phyloP scores from a whole-genome alignment of 2,329 filamentous ascomycete genomes.

The Aciculosporium take region DNA sequence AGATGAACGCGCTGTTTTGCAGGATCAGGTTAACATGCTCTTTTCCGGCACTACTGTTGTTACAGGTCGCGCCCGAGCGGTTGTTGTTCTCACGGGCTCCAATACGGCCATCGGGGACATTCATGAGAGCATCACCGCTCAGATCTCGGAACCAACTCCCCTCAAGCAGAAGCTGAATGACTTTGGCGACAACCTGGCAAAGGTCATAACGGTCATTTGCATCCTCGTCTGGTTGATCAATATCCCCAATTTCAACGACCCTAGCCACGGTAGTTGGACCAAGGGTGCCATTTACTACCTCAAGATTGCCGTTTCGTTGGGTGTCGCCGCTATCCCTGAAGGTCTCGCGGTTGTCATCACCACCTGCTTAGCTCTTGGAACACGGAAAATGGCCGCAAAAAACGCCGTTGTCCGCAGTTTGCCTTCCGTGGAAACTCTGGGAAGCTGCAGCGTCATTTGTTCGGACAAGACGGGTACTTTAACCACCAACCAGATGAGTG shows the following conservation, averaged over 20 bases:
- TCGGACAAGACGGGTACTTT: conserved; percentile 98
- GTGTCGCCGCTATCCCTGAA: conserved; percentile 94
- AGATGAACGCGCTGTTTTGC: conserved; percentile 79
- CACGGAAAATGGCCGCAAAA: conserved; percentile 96
- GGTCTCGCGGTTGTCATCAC: conserved; percentile 96
- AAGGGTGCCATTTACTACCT: conserved; percentile 99
- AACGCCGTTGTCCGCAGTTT: conserved; percentile 94
- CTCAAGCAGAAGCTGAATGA: conserved; percentile 98
- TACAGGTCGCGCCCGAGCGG: conserved; percentile 77
- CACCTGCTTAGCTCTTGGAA: conserved; percentile 91
- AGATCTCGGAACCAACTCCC: conserved; percentile 94
- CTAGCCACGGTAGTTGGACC: conserved; percentile 79
- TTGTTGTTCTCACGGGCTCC: conserved; percentile 80
- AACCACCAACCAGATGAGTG: conserved; percentile 99
- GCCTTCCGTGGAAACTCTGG: conserved; percentile 91
- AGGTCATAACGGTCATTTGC: conserved; percentile 96
- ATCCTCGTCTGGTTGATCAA: conserved; percentile 97
- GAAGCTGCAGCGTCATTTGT: conserved; percentile 98
- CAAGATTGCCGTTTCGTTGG: conserved; percentile 96
- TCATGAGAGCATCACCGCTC: conserved; percentile 93
- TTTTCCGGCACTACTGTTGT: conserved; percentile 98
- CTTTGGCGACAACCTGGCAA: conserved; percentile 89
- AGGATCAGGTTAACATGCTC: conserved; percentile 94
- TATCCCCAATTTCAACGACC: conserved; percentile 91
- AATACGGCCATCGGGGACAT: conserved; percentile 96